Evolutionary conservation across 305 asterid species (phyloP).

Genomic region (Coffea humblotiana): DNA sequence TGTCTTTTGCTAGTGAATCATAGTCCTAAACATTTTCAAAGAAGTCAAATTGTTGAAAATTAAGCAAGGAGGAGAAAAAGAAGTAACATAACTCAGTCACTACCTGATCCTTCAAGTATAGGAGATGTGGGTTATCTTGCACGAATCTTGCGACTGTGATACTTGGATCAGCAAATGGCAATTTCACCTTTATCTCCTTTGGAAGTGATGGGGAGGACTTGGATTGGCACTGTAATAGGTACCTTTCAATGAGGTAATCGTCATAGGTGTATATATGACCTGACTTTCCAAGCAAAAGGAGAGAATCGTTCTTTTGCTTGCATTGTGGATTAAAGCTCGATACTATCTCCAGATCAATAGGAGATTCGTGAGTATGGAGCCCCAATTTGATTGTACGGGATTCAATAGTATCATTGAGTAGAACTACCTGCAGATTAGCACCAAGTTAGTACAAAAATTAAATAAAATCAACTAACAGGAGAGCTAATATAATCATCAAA

Average conservation of each 20-base stretch:
- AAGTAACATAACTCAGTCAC: slow-evolving; percentile 14
- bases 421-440: slow-evolving; percentile 66
- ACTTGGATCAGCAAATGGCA: slow-evolving; percentile 78
- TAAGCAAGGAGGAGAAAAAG: slow-evolving; percentile 9
- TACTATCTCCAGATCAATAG: slow-evolving; percentile 64
- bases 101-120: slow-evolving; percentile 58
- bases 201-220: slow-evolving; percentile 88
- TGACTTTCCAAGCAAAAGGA: slow-evolving; percentile 75
- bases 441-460: slow-evolving; percentile 1
- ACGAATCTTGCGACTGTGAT: slow-evolving; percentile 61
- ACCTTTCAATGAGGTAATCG: slow-evolving; percentile 66
- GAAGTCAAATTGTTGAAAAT: slow-evolving; percentile 1
- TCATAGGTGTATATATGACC: slow-evolving; percentile 62
- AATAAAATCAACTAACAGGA: not conserved
- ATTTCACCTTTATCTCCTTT: slow-evolving; percentile 57
- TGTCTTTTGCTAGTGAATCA: slow-evolving; percentile 43
- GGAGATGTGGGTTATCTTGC: slow-evolving; percentile 53
- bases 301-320: slow-evolving; percentile 50
- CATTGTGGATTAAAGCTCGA: slow-evolving; percentile 47
- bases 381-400: slow-evolving; percentile 72
- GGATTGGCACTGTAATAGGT: slow-evolving; percentile 66
- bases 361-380: slow-evolving; percentile 59
- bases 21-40: slow-evolving; percentile 49
- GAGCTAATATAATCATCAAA: not conserved
- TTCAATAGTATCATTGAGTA: slow-evolving; percentile 74